Evolutionary conservation across 495 filamentous ascomycete species (phyloP), one percentile per base, ranked within the genome.

Genomic region (Aspergillus ostianus): DNA sequence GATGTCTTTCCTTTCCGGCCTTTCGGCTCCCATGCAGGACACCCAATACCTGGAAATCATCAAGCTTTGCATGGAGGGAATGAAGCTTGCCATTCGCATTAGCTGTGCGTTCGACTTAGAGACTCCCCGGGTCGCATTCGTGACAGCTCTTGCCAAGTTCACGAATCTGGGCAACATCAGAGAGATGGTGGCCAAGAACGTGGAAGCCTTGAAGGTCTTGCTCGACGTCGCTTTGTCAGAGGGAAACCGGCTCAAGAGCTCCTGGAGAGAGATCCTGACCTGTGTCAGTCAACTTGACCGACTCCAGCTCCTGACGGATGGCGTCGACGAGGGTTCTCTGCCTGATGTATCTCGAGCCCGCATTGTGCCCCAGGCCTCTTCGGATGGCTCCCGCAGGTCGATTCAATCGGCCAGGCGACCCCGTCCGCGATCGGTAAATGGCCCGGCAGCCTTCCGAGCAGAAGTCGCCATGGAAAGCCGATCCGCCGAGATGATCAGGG

Each of bases 1-100:
- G 94, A 99, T 97, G 93, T 94, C 93, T 19, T 96, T 97, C 74
- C 87, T 98, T 67, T 97, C 92, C 10, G 91, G 91, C 0, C 81
- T 98, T 26, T 96, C 94, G 4, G 92, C 90, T 27, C 86, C 92
- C 58, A 92, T 92, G 73, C 93, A 97, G 65, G 91, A 93, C 68
- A 90, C 90, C 0, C 89, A 95, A 55, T 94, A 96, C 68, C 79
- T 96, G 19, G 91, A 96, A 65, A 90, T 91, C 19, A 92, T 97
- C 68, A 88, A 85, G 67, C 75, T 95, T 5, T 97, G 95, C 67
- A 87, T 98, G 79, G 94, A 98, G 68, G 94, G 94, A 4, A 89
- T 97, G 79, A 96, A 93, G 71, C 80, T 97, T 53, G 90, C 93
- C 0, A 93, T 97, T 53, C 86, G 88, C 36, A 91, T 98, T 59